Base-by-base conservation (phyloP, 2,329 filamentous ascomycete species). In the Aureobasidium sp. region DNA sequence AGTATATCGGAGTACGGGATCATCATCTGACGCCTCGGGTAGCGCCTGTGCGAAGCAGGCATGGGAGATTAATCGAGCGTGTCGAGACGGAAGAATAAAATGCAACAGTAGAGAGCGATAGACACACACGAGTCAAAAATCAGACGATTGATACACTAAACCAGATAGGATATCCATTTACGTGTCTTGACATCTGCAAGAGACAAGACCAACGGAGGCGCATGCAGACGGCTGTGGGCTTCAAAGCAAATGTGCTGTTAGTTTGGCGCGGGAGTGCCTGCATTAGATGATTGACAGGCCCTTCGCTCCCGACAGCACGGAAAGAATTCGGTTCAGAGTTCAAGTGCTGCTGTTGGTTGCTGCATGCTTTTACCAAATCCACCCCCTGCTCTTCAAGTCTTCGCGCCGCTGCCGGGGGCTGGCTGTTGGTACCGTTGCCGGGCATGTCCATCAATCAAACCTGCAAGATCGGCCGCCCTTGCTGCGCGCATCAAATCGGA, bases 221-320 rank as follows among this genome's bases (percentile, higher is more conserved):
- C 39, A 32, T 47, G 51, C 51, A 53, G 19, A 34, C 45, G 25
- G 45, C 24, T 49, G 22, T 27, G n/a, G 22, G 34, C 30, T 24
- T 22, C 7, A 32, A n/a, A 37, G 51, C 40, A 45, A 30, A 53
- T 47, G 39, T 35, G 51, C 51, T 32, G 34, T 39, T 34, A 24
- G 14, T 41, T 41, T 51, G 35, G 8, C 25, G 29, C 48, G 48
- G 48, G 35, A 41, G 51, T 53, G 42, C 51, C 51, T 53, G 51
- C 51, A 53, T 53, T 39, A 51, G 48, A 51, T 11, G 48, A 51
- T 40, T 40, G 48, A 41, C 48, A 51, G 48, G 48, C 37, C 41
- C 27, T 37, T 41, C 48, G 35, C 7, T 41, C 37, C 48, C 48
- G 48, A 21, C 48, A 37, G 48, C 21, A 22, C 35, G 45, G 45